Conservation (phyloP, 179 eudicot species). For the Gypsophila paniculata region DNA sequence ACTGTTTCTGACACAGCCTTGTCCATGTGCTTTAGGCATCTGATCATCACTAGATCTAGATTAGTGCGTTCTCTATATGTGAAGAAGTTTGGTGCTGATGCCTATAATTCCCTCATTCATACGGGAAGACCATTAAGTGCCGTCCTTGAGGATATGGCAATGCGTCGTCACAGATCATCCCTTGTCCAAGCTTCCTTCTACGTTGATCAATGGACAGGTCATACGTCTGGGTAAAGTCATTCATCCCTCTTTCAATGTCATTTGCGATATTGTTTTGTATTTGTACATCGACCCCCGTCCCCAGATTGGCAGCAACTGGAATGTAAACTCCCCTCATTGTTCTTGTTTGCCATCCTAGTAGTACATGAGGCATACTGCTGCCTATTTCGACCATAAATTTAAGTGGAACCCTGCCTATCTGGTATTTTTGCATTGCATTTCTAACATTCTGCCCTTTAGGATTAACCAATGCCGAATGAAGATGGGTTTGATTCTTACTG, state of each 20-base stretch:
- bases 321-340: background rate
- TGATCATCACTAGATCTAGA: conserved; percentile 39
- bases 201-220: conserved; percentile 74
- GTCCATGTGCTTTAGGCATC: conserved; percentile 35
- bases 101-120: conserved; percentile 22
- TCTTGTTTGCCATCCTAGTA: background rate
- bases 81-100: conserved; percentile 32
- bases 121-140: conserved; percentile 34
- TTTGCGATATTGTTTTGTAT: background rate
- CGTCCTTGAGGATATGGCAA: conserved; percentile 54
- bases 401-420: background rate
- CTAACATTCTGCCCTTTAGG: conserved; percentile 36
- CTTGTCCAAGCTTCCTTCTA: conserved; percentile 39
- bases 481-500: conserved; percentile 77
- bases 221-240: conserved; percentile 49
- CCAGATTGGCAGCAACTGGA: background rate
- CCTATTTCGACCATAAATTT: too few relatives aligned
- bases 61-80: conserved; percentile 38
- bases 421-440: background rate
- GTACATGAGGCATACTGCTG: too few relatives aligned
- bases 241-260: background rate
- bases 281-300: background rate
- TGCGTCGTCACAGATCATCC: conserved; percentile 47
- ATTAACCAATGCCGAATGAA: conserved; percentile 72
- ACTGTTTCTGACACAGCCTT: too few relatives aligned